A percentile compares a stretch with the other conserved stretches of the same genome.
Evolutionary conservation across 768 basidiomycete genomes (phyloP).

Genomic region (Leccinum variicolor): DNA sequence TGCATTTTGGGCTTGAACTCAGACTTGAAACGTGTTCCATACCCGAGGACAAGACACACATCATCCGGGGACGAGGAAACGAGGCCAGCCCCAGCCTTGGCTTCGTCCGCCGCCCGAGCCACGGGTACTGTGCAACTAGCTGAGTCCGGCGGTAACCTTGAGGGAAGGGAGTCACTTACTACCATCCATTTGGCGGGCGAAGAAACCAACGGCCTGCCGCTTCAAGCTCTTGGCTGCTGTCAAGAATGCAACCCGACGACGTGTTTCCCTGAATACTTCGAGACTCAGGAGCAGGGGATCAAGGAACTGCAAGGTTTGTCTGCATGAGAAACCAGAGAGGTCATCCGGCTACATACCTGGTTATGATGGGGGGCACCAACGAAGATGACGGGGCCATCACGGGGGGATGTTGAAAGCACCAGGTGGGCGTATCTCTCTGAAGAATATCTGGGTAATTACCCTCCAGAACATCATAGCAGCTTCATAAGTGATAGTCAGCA

Average conservation of each 20-base stretch:
- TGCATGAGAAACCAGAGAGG: constrained; percentile 8
- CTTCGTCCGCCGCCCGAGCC: constrained; percentile 83
- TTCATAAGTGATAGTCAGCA: constrained; percentile 52
- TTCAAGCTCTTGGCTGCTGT: constrained; percentile 90
- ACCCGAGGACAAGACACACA: constrained; percentile 79
- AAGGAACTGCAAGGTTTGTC: constrained; percentile 61
- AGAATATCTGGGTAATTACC: constrained; percentile 87
- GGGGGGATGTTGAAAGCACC: constrained; percentile 95
- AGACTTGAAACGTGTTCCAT: constrained; percentile 70
- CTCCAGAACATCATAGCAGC: constrained; percentile 82
- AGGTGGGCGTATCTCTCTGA: constrained; percentile 90
- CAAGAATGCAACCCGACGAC: constrained; percentile 79
- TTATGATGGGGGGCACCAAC: constrained; percentile 92
- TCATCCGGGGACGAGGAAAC: constrained; percentile 72
- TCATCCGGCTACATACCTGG: constrained; percentile 49
- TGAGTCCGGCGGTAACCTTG: constrained; percentile 8
- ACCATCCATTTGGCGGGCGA: constrained; percentile 79
- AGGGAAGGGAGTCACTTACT: constrained; percentile 49
- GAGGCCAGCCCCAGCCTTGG: constrained; percentile 69
- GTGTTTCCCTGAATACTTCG: constrained; percentile 82
- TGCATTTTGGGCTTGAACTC: constrained; percentile 79
- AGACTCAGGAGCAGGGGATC: constrained; percentile 84
- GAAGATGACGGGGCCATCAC: constrained; percentile 87
- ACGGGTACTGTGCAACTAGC: constrained; percentile 70
- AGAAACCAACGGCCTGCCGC: constrained; percentile 73